Percentiles rank a stretch among this genome's conserved stretches.
Conservation (phyloP, 2,329 filamentous ascomycete species). For the Pestalotiopsis fici region DNA sequence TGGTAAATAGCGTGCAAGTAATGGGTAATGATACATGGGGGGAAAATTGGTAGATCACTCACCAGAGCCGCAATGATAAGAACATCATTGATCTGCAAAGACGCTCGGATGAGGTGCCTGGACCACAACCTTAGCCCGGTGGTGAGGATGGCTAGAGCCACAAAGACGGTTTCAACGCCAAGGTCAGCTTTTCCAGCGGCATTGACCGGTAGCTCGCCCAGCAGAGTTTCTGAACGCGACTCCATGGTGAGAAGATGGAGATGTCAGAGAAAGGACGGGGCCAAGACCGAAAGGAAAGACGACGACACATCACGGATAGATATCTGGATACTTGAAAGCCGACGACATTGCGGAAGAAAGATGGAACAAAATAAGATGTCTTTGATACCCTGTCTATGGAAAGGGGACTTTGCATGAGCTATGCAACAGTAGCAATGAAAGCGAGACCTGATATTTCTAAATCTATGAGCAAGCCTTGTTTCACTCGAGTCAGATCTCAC, state of each 20-base stretch:
- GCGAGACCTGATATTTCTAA: neutral
- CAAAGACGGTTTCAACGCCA: conserved; percentile 11
- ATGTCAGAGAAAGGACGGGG: neutral
- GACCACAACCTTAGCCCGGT: conserved; percentile 18
- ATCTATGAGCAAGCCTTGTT: neutral
- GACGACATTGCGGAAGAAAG: neutral
- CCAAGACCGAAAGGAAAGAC: neutral
- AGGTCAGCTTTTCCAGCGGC: conserved; percentile 11
- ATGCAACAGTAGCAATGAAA: neutral
- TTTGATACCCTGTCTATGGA: neutral
- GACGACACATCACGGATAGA: neutral
- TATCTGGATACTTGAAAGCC: neutral
- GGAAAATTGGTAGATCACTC: neutral
- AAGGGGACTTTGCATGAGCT: neutral
- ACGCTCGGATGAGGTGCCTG: conserved; percentile 8
- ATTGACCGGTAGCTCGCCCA: conserved; percentile 2
- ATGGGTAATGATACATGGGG: conserved; percentile 2
- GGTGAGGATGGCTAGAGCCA: conserved; percentile 10
- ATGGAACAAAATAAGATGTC: neutral
- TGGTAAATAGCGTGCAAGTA: neutral
- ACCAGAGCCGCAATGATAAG: conserved; percentile 12
- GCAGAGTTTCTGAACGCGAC: neutral
- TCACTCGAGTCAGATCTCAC: neutral
- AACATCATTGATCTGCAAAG: conserved; percentile 14
- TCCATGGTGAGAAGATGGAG: neutral